phyloP scores from a whole-genome alignment of 2,329 filamentous ascomycete genomes.

The Hirsutella minnesotensis region DNA sequence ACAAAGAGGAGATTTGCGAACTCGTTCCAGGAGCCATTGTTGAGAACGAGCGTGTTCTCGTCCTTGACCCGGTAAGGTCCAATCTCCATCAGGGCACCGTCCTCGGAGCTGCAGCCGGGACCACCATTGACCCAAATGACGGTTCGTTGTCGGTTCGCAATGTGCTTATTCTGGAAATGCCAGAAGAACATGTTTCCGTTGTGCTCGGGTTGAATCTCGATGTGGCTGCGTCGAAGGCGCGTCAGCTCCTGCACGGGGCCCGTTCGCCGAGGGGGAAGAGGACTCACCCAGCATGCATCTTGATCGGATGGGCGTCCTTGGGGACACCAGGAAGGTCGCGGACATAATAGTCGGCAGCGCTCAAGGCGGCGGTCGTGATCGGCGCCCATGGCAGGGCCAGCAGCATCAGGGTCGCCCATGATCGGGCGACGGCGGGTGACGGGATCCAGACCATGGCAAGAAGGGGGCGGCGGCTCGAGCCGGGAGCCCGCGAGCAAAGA shows the following conservation, averaged over 20 bases:
- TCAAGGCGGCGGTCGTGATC: constrained; percentile 16
- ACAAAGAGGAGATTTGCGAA: constrained; percentile 96
- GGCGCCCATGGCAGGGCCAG: constrained; percentile 29
- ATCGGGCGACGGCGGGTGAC: constrained; percentile 4
- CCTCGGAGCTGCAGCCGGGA: constrained; percentile 93
- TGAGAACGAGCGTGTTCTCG: constrained; percentile 58
- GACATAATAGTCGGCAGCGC: constrained; percentile 75
- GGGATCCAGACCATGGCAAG: constrained; percentile 5
- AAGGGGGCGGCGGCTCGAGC: constrained; percentile 1
- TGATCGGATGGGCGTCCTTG: constrained; percentile 56
- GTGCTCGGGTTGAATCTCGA: constrained; percentile 73
- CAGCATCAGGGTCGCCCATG: constrained; percentile 19
- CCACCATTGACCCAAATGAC: constrained; percentile 97
- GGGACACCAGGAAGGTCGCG: constrained; percentile 76
- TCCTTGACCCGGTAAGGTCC: constrained; percentile 83
- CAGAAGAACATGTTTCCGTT: constrained; percentile 98
- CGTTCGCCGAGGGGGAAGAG: background rate
- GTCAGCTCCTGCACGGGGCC: constrained; percentile 9
- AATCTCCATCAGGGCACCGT: constrained; percentile 91
- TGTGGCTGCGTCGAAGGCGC: constrained; percentile 49
- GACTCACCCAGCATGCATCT: constrained; percentile 95
- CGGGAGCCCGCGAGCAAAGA: background rate
- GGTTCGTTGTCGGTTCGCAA: constrained; percentile 80
- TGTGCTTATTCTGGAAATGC: constrained; percentile 93
- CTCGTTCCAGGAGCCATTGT: constrained; percentile 96